Evolutionary conservation across 805 yeast species (phyloP), one percentile per base, ranked within the genome.

Genomic region (Saccharomycopsis fermentans): DNA sequence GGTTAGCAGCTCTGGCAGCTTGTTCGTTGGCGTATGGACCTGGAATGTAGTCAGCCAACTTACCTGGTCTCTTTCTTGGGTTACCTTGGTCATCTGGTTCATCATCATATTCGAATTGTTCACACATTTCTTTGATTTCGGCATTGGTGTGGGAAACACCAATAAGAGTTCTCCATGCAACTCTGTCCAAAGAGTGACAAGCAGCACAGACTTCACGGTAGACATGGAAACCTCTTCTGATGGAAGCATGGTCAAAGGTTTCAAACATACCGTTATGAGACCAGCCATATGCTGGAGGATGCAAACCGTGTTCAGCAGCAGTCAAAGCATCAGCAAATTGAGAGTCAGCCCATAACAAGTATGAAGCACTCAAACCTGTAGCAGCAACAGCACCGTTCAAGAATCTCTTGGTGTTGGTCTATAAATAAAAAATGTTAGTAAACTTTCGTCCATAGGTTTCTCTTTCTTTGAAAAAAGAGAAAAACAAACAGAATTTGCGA

Each of bases 1-100:
- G 97, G 82, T 94, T 94, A 64, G 96, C 97, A 66, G 98, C 97
- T 80, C 99, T 89, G 55, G 99, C 99, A 64, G 98, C 98, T 79
- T 94, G 95, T 76, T 94, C 99, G 73, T 94, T 94, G 65, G 90
- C 89, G 74, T 94, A 94, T 59, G 99, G 99, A 64, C 87, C 89
- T 66, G 96, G 98, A 65, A 94, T 79, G 75, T 86, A 81, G 77
- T 94, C 99, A 63, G 98, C 91, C 71, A 94, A 82, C 78, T 94
- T 94, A 78, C 99, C 99, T 60, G 96, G 87, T 81, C 99, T 90
- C 87, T 87, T 90, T 79, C 88, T 61, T 70, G 87, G 94, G 78
- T 87, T 91, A 57, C 94, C 94, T 76, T 87, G 94, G 74, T 91
- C 97, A 75, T 90, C 97, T 73, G 96, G 96, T 77, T 94, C 99